Conservation (phyloP, 2,329 filamentous ascomycete genomes). For the Dichotomopilus funicola region DNA sequence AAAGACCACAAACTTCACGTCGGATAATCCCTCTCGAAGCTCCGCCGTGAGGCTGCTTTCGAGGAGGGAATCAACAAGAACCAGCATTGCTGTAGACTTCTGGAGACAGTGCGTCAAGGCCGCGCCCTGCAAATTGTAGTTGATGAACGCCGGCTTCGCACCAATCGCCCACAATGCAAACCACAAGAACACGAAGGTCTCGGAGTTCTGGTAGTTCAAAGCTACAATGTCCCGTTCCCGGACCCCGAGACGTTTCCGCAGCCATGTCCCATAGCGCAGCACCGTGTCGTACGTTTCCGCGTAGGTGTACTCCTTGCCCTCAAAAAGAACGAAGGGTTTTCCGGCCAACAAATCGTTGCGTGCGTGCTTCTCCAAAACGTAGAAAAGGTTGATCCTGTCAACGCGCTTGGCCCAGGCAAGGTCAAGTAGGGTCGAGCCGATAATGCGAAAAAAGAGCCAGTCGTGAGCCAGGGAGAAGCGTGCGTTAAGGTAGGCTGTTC, state of each 20-base stretch:
- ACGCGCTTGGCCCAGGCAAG: constrained; percentile 43
- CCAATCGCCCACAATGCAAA: constrained; percentile 77
- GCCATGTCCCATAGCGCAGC: constrained; percentile 68
- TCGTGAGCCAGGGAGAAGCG: constrained; percentile 63
- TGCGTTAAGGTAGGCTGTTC: constrained; percentile 70
- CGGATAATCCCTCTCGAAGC: constrained; percentile 42
- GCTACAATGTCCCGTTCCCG: constrained; percentile 74
- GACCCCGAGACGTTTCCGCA: constrained; percentile 57
- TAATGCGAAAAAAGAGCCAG: constrained; percentile 47
- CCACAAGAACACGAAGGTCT: constrained; percentile 69
- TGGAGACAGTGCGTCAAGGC: constrained; percentile 67
- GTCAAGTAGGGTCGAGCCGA: constrained; percentile 40
- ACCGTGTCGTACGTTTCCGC: constrained; percentile 62
- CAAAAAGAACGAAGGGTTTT: constrained; percentile 57
- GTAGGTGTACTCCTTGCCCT: constrained; percentile 65
- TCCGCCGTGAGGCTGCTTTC: constrained; percentile 48
- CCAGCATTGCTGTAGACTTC: constrained; percentile 57
- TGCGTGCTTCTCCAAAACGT: constrained; percentile 63
- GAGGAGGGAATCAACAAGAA: constrained; percentile 62
- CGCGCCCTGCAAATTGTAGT: constrained; percentile 70
- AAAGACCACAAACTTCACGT: constrained; percentile 55
- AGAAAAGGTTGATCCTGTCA: constrained; percentile 66
- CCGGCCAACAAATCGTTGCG: constrained; percentile 42
- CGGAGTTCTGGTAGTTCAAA: constrained; percentile 72
- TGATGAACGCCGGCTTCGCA: constrained; percentile 77